Percentiles rank a stretch among this genome's conserved stretches.
Evolutionary conservation across 257 asterid genomes (phyloP).

Genomic region (Fraxinus cuspidata): DNA sequence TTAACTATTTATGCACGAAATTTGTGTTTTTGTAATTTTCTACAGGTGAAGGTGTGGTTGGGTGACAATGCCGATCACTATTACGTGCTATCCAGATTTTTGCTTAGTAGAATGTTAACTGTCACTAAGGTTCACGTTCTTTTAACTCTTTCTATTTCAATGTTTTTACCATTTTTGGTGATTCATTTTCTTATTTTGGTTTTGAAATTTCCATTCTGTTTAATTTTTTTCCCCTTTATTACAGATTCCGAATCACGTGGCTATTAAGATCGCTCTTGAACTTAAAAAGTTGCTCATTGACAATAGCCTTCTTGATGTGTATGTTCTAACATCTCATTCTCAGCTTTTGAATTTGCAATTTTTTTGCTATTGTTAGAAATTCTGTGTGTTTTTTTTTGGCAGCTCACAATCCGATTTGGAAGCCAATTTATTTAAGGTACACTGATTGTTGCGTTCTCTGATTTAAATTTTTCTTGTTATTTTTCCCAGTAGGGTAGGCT

Average conservation of each 20-base stretch:
- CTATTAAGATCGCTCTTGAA: constrained; percentile 93
- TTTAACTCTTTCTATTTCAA: not conserved
- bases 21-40: not conserved
- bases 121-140: constrained; percentile 73
- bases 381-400: constrained; percentile 31
- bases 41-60: constrained; percentile 96
- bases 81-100: constrained; percentile 91
- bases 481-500: constrained; percentile 1
- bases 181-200: not conserved
- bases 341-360: not conserved
- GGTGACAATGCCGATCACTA: constrained; percentile 99
- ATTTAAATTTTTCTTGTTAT: constrained; percentile 10
- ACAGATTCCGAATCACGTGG: constrained; percentile 99
- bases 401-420: constrained; percentile 96
- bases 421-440: constrained; percentile 91
- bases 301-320: constrained; percentile 98
- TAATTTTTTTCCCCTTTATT: constrained; percentile 23
- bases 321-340: constrained; percentile 37
- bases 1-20: not conserved
- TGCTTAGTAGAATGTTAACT: constrained; percentile 97
- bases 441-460: constrained; percentile 21
- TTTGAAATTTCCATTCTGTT: not conserved
- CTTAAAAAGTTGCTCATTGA: constrained; percentile 94
- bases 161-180: not conserved
- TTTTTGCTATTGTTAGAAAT: constrained; percentile 17